phyloP scores from a whole-genome alignment of 768 basidiomycete genomes.

The Phlebiopsis flavidoalba region DNA sequence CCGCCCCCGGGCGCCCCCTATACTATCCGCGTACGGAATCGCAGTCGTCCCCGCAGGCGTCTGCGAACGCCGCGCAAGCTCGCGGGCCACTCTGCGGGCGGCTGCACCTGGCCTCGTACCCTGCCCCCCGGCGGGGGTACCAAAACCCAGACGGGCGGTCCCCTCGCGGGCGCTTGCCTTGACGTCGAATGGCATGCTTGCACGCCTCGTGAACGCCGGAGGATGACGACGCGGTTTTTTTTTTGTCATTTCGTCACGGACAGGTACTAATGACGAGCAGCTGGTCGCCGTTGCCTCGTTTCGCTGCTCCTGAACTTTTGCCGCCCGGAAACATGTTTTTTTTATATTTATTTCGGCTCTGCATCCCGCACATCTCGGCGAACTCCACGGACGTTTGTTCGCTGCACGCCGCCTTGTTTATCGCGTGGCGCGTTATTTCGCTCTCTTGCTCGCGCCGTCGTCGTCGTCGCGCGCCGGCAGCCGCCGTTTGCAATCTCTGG shows the following conservation, averaged over 20 bases:
- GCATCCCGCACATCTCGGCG: neutral
- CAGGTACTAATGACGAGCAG: neutral
- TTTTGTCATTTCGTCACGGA: neutral
- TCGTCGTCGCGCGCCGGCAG: no score
- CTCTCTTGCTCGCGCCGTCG: neutral
- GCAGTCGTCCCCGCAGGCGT: neutral
- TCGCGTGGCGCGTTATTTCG: neutral
- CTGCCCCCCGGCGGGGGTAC: neutral
- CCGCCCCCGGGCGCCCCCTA: neutral
- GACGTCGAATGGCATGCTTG: neutral
- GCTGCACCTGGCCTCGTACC: neutral
- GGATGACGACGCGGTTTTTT: neutral
- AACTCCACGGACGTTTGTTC: neutral
- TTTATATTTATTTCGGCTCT: neutral
- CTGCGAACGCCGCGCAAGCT: neutral
- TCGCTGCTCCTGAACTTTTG: neutral
- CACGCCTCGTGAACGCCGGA: neutral
- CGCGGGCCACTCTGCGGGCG: neutral
- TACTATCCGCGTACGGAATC: constrained; percentile 1
- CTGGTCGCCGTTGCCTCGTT: neutral
- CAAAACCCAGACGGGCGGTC: neutral
- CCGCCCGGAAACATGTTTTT: no score
- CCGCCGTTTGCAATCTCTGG: neutral
- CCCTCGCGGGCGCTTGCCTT: neutral
- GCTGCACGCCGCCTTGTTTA: neutral